These are phyloP conservation scores for Spizellomyces sp. DNA, from an alignment of 192 early-diverging fungal genomes.

Conservation along the genomic window DNA sequence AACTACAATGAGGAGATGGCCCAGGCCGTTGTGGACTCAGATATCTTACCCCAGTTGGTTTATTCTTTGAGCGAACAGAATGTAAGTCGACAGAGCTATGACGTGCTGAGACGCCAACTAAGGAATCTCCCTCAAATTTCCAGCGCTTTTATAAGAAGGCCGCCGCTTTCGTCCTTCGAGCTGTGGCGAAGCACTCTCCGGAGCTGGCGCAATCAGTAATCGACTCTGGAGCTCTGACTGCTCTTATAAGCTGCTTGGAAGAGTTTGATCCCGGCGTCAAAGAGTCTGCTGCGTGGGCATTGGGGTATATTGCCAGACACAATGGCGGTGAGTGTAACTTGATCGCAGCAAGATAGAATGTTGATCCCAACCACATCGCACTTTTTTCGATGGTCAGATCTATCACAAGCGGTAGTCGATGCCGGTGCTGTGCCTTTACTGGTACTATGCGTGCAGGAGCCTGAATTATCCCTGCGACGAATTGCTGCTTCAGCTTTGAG, in stretches of 20 bases:
- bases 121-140: background rate
- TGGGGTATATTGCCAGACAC: constrained; percentile 64
- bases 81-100: constrained; percentile 28
- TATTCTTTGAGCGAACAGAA: constrained; percentile 55
- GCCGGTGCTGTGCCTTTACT: constrained; percentile 58
- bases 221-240: constrained; percentile 54
- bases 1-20: constrained; percentile 62
- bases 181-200: constrained; percentile 59
- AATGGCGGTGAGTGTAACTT: constrained; percentile 43
- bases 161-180: constrained; percentile 57
- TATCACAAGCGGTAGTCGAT: constrained; percentile 60
- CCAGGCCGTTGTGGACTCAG: constrained; percentile 55
- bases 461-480: constrained; percentile 52
- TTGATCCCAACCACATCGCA: background rate
- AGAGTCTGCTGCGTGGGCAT: constrained; percentile 60
- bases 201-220: constrained; percentile 57
- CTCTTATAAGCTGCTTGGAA: constrained; percentile 57
- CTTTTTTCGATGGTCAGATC: constrained; percentile 23
- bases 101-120: background rate
- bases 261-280: constrained; percentile 67
- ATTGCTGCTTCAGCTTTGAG: constrained; percentile 60
- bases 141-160: constrained; percentile 67
- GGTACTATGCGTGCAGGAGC: constrained; percentile 62
- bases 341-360: background rate
- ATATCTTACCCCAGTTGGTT: constrained; percentile 59